Percentiles rank a stretch among this genome's conserved stretches.
These are phyloP conservation scores for Aspergillus persii DNA, from an alignment of 2,329 filamentous ascomycete genomes.

Conservation along the genomic window DNA sequence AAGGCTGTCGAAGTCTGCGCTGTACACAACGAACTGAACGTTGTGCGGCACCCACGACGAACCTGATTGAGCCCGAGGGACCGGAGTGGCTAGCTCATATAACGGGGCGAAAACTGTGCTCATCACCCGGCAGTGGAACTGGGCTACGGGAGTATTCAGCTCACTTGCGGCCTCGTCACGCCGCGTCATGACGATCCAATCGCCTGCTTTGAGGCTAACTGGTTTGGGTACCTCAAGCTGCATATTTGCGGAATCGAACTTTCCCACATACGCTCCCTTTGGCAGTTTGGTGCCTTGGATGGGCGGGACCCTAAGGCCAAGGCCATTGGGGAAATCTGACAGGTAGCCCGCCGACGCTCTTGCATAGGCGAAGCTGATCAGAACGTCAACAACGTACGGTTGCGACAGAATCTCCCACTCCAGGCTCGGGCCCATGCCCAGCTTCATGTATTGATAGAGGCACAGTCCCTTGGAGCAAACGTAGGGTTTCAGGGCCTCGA, in stretches of 20 bases:
- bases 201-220: constrained; percentile 45
- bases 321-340: constrained; percentile 56
- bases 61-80: constrained; percentile 6
- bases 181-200: constrained; percentile 48
- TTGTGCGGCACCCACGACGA: background rate
- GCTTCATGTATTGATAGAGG: constrained; percentile 80
- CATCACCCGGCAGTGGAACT: constrained; percentile 49
- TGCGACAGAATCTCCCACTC: constrained; percentile 80
- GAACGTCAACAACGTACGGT: constrained; percentile 78
- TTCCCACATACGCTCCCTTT: background rate
- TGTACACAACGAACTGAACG: constrained; percentile 30
- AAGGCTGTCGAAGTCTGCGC: constrained; percentile 43
- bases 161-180: constrained; percentile 26
- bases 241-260: constrained; percentile 22
- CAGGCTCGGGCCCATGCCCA: constrained; percentile 82
- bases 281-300: background rate
- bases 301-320: constrained; percentile 53
- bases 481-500: constrained; percentile 57
- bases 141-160: background rate
- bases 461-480: constrained; percentile 76
- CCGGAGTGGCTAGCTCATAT: constrained; percentile 36
- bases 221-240: constrained; percentile 35
- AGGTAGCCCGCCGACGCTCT: constrained; percentile 48
- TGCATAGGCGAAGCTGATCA: constrained; percentile 76
- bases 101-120: constrained; percentile 47